Evolutionary conservation across 202 grass and related monocot genomes (phyloP).

Genomic region (Tripidium arundinaceum): DNA sequence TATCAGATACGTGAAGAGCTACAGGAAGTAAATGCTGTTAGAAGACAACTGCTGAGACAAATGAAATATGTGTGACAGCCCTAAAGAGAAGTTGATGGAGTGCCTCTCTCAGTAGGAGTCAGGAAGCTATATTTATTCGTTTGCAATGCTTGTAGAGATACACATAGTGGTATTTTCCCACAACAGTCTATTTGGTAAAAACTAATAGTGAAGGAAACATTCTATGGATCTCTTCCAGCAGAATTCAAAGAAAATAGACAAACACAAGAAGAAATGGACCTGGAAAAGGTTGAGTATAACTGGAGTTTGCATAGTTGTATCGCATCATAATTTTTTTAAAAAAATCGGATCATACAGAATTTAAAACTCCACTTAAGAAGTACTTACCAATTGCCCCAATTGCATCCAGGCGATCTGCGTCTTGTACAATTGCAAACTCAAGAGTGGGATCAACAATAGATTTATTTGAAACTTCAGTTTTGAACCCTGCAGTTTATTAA

Average conservation of each 20-base stretch:
- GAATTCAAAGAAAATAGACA: background rate
- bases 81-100: background rate
- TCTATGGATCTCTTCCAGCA: background rate
- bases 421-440: constrained; percentile 92
- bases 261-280: background rate
- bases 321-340: background rate
- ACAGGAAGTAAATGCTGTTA: background rate
- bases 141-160: background rate
- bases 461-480: constrained; percentile 68
- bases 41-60: background rate
- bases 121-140: background rate
- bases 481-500: constrained; percentile 54
- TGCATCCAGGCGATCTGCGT: constrained; percentile 89
- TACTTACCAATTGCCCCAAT: constrained; percentile 85
- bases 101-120: background rate
- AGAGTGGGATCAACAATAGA: constrained; percentile 35
- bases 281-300: background rate
- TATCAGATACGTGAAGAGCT: background rate
- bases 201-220: background rate
- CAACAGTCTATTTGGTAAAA: background rate
- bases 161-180: background rate
- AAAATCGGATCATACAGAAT: background rate
- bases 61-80: background rate
- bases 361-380: background rate
- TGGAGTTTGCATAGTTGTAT: background rate